Base-by-base conservation (phyloP, 345 rosid species). In the Kandelia obovata region DNA sequence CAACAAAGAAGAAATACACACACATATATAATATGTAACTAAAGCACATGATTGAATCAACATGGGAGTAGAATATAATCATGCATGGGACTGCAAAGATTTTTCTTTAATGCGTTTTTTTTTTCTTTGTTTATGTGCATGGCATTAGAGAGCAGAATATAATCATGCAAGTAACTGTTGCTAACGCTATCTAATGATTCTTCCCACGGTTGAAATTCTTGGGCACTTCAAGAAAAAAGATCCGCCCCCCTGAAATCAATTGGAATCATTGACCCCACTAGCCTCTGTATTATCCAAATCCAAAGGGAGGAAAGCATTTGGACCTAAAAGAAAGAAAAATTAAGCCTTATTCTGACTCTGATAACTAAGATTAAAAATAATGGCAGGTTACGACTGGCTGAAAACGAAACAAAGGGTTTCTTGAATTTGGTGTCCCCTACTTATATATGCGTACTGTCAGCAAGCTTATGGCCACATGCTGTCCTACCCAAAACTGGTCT, bases 91-190 rank as follows among this genome's bases (percentile, higher is more conserved):
- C 1, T 43, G 13, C 49, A 43, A 3, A 43, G 49, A 43, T 43
- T 43, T 43, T 43, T 16, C 49, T 43, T 43, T 43, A 43, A 43
- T 43, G 49, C 1, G 13, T 39, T 10, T 8, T 39, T 64, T 17
- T 64, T 26, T 27, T 43, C 6, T 43, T 43, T 17, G 9, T 39
- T 13, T 43, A 3, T 43, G 49, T 43, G 49, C 49, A 43, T 43
- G 49, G 49, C 49, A 43, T 11, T 21, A 13, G 19, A 5, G n/a
- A 27, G 65, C 15, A 9, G 65, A 31, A 30, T 60, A 43, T 53
- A 74, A 78, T 78, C 73, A 78, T 78, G 66, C 49, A 71, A 52
- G 49, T 70, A 67, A 71, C 53, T 61, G 61, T 17, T 16, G 49
- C n/a, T 25, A 17, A 71, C 27, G 46, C 46, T 62, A 67, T 21